phyloP scores from a whole-genome alignment of 2,329 filamentous ascomycete species.

The Torrubiella hemipterigena region DNA sequence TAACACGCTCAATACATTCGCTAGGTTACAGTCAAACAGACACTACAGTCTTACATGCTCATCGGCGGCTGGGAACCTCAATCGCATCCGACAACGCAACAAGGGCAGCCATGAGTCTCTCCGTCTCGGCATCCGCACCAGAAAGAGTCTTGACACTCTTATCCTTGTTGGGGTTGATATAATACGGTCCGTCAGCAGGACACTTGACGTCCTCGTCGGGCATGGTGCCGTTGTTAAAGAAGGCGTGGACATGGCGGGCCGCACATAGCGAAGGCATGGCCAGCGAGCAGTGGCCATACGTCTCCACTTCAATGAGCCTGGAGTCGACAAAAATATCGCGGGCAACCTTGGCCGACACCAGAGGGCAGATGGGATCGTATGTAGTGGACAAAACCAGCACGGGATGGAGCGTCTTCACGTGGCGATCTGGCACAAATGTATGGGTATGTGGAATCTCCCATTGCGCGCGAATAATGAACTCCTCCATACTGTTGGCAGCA shows the following conservation, averaged over 20 bases:
- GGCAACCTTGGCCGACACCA: constrained; percentile 24
- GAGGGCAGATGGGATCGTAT: constrained; percentile 38
- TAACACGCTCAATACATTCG: too few relatives aligned
- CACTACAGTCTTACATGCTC: too few relatives aligned
- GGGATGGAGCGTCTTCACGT: constrained; percentile 21
- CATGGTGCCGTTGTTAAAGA: constrained; percentile 23
- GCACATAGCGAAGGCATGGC: constrained; percentile 23
- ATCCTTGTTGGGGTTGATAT: constrained; percentile 17
- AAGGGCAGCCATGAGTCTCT: too few relatives aligned
- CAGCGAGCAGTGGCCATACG: constrained; percentile 29
- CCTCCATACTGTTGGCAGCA: constrained; percentile 15
- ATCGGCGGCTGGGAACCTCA: too few relatives aligned
- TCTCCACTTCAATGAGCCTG: constrained; percentile 26
- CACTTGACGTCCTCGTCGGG: constrained; percentile 23
- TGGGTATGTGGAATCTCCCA: constrained; percentile 18
- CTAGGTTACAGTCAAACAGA: too few relatives aligned
- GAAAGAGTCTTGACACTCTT: too few relatives aligned
- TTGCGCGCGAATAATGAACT: constrained; percentile 15
- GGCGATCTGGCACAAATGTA: constrained; percentile 10
- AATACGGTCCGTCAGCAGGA: constrained; percentile 25
- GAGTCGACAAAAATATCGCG: constrained; percentile 22
- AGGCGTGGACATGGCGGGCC: constrained; percentile 21
- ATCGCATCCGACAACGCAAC: too few relatives aligned
- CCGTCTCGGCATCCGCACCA: too few relatives aligned
- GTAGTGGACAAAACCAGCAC: constrained; percentile 18